Percentiles rank a stretch among this genome's conserved stretches.
These are phyloP conservation scores for Epichloe festucae DNA, from an alignment of 2,329 filamentous ascomycete species.

Conservation along the genomic window DNA sequence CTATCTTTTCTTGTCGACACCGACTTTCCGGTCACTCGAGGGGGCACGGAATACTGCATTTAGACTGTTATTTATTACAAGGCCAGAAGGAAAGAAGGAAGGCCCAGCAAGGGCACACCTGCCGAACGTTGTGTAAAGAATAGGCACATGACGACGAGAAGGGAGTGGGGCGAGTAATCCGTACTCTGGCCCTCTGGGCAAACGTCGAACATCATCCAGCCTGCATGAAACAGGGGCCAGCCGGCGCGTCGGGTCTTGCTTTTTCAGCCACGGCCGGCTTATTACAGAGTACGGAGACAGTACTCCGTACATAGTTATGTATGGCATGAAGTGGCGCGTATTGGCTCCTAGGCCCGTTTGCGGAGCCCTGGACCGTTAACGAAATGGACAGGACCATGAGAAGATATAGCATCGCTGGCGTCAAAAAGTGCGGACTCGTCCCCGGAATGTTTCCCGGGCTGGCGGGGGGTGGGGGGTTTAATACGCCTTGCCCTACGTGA, in stretches of 20 bases:
- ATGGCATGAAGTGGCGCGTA: too few relatives aligned
- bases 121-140: not conserved
- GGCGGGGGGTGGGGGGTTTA: too few relatives aligned
- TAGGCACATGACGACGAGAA: not conserved
- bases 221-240: conserved; percentile 7
- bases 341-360: too few relatives aligned
- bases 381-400: not conserved
- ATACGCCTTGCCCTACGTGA: not conserved
- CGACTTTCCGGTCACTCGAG: not conserved
- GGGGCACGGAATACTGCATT: not conserved
- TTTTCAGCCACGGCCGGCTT: not conserved
- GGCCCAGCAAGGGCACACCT: not conserved
- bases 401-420: too few relatives aligned
- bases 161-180: not conserved
- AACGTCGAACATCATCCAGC: not conserved
- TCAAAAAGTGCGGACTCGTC: too few relatives aligned
- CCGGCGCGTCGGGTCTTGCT: conserved; percentile 6
- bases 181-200: too few relatives aligned
- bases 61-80: not conserved
- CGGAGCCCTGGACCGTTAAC: too few relatives aligned
- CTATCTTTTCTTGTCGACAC: not conserved
- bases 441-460: too few relatives aligned
- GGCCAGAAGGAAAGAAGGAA: not conserved
- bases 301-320: too few relatives aligned
- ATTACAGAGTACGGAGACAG: too few relatives aligned